Evolutionary conservation across 139 green algal species (phyloP), one percentile per base, ranked within the genome.

Genomic region (Auxenochlorella pyrenoidosa): DNA sequence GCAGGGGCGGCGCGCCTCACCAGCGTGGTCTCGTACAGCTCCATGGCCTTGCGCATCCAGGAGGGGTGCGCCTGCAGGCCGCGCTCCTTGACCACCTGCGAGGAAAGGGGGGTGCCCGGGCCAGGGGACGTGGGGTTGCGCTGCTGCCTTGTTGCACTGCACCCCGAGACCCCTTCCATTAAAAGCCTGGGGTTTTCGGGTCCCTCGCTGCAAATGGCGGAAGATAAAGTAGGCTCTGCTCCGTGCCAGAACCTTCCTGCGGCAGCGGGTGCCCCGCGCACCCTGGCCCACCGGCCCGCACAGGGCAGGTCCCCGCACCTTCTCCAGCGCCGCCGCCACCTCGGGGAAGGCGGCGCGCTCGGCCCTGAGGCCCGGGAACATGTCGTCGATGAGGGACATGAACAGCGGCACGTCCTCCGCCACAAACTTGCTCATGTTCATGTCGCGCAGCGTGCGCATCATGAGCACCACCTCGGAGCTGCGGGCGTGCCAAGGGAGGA

Each of bases 351-450:
- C 88, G 40, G 93, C 91, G 28, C 95, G 91, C 47, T 98, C 95
- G 30, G 93, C 95, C 86, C 96, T 96, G 21, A 95, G 91, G 22
- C 91, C 94, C 41, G 96, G 96, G 92, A 99, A 99, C 54, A 99
- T 90, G 90, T 99, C 97, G 79, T 98, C 94, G 79, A 99, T 97
- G 58, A 99, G 94, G 32, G 94, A 96, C 76, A 98, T 91, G 92
- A 99, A 99, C 24, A 99, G 93, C 3, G 96, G 96, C 84, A 98
- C 95, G 79, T 99, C 97, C 91, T 99, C 97, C 8, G 97, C 96
- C 86, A 99, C 96, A 89, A 98, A 98, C 93, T 99, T 99, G 94
- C 90, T 95, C 94, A 99, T 98, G 92, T 99, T 99, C 97, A 99
- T 98, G 93, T 99, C 97, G 47, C 95, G 90, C 85, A 98, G 90